These are phyloP conservation scores for Metschnikowia cerradonensis DNA, from an alignment of 805 yeast genomes.

Conservation along the genomic window DNA sequence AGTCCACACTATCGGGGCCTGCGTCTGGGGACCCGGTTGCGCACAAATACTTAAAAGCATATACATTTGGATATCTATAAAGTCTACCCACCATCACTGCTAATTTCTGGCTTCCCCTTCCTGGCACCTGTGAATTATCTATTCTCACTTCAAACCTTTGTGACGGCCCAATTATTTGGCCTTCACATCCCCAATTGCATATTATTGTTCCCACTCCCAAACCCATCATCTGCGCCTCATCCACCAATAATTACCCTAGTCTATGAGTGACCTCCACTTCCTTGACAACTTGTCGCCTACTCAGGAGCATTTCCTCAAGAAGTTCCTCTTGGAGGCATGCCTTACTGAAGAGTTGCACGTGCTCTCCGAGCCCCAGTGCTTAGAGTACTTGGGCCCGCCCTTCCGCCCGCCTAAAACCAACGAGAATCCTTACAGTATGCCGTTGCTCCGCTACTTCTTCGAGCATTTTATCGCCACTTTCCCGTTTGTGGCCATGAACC, in stretches of 20 bases:
- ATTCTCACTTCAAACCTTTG: background rate
- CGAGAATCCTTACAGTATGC: constrained; percentile 42
- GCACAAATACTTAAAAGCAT: background rate
- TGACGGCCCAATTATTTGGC: background rate
- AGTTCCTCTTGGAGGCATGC: constrained; percentile 66
- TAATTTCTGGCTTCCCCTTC: background rate
- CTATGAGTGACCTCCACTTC: constrained; percentile 6
- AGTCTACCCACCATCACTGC: background rate
- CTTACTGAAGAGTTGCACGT: constrained; percentile 58
- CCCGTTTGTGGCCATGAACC: constrained; percentile 61
- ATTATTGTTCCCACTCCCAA: background rate
- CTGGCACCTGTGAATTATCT: background rate
- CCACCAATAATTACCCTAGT: background rate
- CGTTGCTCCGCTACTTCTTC: constrained; percentile 66
- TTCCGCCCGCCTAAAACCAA: constrained; percentile 39
- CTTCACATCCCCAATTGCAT: background rate
- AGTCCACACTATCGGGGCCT: background rate
- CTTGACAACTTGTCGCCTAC: constrained; percentile 42
- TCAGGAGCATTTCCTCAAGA: constrained; percentile 84
- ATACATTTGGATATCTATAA: background rate
- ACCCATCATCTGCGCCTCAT: background rate
- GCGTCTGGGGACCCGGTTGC: background rate
- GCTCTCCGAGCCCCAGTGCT: constrained; percentile 57
- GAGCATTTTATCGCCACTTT: constrained; percentile 58
- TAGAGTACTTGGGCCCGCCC: constrained; percentile 75